A percentile compares a stretch with the other conserved stretches of the same genome.
Evolutionary conservation across 306 rosid genomes (phyloP).

Genomic region (Corylus americana): DNA sequence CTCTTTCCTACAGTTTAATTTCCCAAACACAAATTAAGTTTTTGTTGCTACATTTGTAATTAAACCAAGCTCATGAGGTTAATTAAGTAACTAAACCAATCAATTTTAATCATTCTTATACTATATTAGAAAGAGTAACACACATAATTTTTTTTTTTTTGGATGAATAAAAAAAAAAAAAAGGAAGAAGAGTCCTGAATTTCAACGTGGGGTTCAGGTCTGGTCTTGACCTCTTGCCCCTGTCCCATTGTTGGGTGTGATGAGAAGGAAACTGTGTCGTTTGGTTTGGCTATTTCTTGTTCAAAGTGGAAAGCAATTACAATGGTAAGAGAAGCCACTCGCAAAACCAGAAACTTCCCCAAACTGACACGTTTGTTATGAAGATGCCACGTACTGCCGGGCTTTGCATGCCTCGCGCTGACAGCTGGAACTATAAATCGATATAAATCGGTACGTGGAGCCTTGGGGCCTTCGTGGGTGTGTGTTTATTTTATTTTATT

Average conservation of each 20-base stretch:
- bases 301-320: no score
- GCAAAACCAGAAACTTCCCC: background rate
- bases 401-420: background rate
- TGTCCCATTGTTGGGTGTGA: slow-evolving; percentile 26
- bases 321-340: background rate
- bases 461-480: no score
- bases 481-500: no score
- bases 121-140: no score
- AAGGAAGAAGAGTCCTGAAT: slow-evolving; percentile 47
- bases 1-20: slow-evolving; percentile 43
- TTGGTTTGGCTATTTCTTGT: background rate
- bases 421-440: background rate
- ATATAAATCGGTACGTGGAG: no score
- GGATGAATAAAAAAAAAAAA: no score
- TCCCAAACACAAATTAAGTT: background rate
- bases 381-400: background rate
- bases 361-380: background rate
- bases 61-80: background rate
- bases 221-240: slow-evolving; percentile 35
- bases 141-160: no score
- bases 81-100: no score
- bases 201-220: slow-evolving; percentile 39
- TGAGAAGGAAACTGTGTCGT: background rate
- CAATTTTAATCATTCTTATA: no score
- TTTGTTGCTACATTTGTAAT: background rate